These are phyloP conservation scores for Penicillium sp. DNA, from an alignment of 2,329 filamentous ascomycete species.

Conservation along the genomic window DNA sequence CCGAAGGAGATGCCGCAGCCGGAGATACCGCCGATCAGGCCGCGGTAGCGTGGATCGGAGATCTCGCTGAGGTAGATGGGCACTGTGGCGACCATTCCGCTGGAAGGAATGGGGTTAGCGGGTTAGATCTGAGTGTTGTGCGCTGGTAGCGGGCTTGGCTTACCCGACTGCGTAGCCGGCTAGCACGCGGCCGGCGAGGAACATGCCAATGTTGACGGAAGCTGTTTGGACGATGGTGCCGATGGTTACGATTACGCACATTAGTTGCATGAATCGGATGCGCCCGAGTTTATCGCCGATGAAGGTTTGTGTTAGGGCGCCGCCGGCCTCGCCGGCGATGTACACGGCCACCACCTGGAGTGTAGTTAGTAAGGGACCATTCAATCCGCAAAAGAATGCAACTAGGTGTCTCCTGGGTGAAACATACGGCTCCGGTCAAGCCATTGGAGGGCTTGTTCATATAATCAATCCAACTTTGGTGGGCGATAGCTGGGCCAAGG, in stretches of 20 bases:
- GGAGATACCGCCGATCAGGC: constrained; percentile 57
- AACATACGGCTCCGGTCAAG: constrained; percentile 54
- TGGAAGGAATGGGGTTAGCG: constrained; percentile 17
- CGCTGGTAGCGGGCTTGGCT: constrained; percentile 5
- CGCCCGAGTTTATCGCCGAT: constrained; percentile 57
- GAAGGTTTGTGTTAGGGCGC: constrained; percentile 56
- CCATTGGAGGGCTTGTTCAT: constrained; percentile 58
- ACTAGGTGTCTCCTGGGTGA: no score
- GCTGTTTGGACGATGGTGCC: constrained; percentile 58
- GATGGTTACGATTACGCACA: constrained; percentile 58
- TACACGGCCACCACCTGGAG: constrained; percentile 57
- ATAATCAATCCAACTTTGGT: constrained; percentile 61
- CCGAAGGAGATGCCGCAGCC: constrained; percentile 59
- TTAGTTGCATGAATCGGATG: constrained; percentile 56
- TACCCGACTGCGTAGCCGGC: constrained; percentile 52
- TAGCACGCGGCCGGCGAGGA: constrained; percentile 52
- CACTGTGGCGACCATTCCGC: constrained; percentile 54
- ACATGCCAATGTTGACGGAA: constrained; percentile 57
- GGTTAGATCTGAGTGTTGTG: neutral
- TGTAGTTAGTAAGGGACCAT: neutral
- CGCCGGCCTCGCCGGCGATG: constrained; percentile 61
- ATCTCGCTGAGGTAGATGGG: constrained; percentile 60
- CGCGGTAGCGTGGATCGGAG: constrained; percentile 50
- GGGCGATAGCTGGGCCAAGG: constrained; percentile 53
- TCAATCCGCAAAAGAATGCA: neutral